A percentile compares a stretch with the other conserved stretches of the same genome.
Evolutionary conservation across 2,329 filamentous ascomycete species (phyloP).

Genomic region (Xylaria sp.): DNA sequence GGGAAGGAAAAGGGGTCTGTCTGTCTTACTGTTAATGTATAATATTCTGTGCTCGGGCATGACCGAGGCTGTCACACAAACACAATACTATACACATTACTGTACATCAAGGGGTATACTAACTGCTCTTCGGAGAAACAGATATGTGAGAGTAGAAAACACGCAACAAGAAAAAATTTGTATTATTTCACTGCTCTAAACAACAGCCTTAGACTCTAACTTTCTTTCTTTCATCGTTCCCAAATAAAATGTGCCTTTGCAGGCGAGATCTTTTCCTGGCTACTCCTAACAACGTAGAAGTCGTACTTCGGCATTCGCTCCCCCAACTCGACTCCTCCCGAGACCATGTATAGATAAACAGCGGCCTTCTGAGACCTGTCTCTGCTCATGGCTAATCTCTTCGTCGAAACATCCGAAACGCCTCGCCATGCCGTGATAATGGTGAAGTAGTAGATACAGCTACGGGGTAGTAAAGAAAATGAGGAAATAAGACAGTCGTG

Average conservation of each 20-base stretch:
- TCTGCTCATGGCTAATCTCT: constrained; percentile 2
- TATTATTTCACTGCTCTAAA: background rate
- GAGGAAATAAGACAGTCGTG: constrained; percentile 9
- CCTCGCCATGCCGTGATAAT: constrained; percentile 22
- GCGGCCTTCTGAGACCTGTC: background rate
- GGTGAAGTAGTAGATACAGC: constrained; percentile 14
- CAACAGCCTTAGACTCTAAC: background rate
- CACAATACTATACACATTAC: too few species aligned
- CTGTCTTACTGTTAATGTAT: too few species aligned
- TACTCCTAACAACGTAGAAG: background rate
- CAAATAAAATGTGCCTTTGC: background rate
- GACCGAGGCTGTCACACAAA: too few species aligned
- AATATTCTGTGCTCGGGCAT: too few species aligned
- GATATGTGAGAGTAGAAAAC: too few species aligned
- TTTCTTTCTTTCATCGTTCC: background rate
- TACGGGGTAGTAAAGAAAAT: background rate
- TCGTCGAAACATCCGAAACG: constrained; percentile 21
- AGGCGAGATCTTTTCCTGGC: background rate
- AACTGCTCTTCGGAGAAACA: too few species aligned
- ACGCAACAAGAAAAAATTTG: too few species aligned
- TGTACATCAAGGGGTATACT: too few species aligned
- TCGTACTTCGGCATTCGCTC: background rate
- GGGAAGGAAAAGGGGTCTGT: too few species aligned
- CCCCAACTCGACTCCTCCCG: background rate
- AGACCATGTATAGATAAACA: background rate